phyloP scores from a whole-genome alignment of 805 yeast species.

The Kluyveromyces dobzhanskii region DNA sequence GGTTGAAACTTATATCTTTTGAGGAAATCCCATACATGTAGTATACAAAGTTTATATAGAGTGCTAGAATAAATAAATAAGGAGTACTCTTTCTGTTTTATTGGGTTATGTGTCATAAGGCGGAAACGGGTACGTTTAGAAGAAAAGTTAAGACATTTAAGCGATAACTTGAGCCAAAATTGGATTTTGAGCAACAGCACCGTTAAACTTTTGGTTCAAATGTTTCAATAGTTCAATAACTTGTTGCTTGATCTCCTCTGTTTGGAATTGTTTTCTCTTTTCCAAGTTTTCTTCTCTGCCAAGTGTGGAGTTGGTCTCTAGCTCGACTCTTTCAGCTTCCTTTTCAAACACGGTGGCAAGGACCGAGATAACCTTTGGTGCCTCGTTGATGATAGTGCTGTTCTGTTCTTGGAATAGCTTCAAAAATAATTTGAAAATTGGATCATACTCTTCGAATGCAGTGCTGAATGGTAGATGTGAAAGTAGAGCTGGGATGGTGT shows the following conservation, averaged over 20 bases:
- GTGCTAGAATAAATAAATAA: too few relatives aligned
- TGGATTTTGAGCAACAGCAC: constrained; percentile 45
- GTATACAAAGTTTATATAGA: too few relatives aligned
- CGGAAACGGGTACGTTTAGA: too few relatives aligned
- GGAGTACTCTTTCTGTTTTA: too few relatives aligned
- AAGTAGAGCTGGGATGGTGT: constrained; percentile 65
- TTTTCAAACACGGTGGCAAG: constrained; percentile 65
- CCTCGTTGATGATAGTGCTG: constrained; percentile 43
- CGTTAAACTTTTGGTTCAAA: constrained; percentile 56
- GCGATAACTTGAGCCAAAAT: constrained; percentile 32
- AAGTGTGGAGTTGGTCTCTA: constrained; percentile 64
- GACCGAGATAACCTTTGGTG: constrained; percentile 56
- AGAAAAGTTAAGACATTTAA: constrained; percentile 7
- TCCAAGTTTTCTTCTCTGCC: constrained; percentile 82
- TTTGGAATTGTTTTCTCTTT: constrained; percentile 68
- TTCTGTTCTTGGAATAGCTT: constrained; percentile 60
- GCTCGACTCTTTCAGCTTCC: constrained; percentile 64
- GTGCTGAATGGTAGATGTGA: constrained; percentile 77
- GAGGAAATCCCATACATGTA: too few relatives aligned
- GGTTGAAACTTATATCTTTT: too few relatives aligned
- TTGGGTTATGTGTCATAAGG: too few relatives aligned
- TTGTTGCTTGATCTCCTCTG: constrained; percentile 53
- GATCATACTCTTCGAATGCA: constrained; percentile 88
- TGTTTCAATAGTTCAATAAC: constrained; percentile 66
- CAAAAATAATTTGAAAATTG: constrained; percentile 72